Conservation (phyloP, 75 land plant species). For the Cryptomeria japonica region DNA sequence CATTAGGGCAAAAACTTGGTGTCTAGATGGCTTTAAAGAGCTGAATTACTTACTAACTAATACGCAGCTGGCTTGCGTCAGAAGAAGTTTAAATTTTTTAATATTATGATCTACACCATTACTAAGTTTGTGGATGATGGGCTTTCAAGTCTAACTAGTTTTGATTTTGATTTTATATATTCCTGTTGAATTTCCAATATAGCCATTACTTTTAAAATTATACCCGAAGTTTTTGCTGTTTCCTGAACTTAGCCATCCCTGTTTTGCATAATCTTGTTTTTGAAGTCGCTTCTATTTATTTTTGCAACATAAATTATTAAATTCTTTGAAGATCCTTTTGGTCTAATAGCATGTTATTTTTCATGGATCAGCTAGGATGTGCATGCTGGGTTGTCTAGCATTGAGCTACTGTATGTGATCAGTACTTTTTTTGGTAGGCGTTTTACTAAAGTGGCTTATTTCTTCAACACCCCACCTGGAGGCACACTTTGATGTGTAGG, state of each 20-base stretch:
- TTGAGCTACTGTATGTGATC: no score
- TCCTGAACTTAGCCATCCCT: background rate
- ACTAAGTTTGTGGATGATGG: background rate
- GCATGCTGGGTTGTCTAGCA: no score
- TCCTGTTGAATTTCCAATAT: background rate
- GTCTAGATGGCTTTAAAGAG: background rate
- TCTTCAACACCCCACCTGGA: no score
- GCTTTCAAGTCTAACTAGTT: background rate
- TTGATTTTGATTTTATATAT: background rate
- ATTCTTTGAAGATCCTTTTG: no score
- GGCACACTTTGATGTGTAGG: no score
- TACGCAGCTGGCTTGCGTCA: background rate
- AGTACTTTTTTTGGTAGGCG: no score
- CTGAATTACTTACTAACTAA: background rate
- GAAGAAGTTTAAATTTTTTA: background rate
- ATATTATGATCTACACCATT: background rate
- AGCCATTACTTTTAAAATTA: background rate
- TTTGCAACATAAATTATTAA: background rate
- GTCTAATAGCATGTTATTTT: no score
- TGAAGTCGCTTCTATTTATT: background rate
- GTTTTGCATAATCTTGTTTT: background rate
- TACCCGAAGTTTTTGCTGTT: background rate
- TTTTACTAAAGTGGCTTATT: no score
- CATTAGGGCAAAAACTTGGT: background rate
- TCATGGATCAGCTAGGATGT: no score